These are phyloP conservation scores for Protomyces gravidus DNA, from an alignment of 1,139 yeast species.

Conservation along the genomic window DNA sequence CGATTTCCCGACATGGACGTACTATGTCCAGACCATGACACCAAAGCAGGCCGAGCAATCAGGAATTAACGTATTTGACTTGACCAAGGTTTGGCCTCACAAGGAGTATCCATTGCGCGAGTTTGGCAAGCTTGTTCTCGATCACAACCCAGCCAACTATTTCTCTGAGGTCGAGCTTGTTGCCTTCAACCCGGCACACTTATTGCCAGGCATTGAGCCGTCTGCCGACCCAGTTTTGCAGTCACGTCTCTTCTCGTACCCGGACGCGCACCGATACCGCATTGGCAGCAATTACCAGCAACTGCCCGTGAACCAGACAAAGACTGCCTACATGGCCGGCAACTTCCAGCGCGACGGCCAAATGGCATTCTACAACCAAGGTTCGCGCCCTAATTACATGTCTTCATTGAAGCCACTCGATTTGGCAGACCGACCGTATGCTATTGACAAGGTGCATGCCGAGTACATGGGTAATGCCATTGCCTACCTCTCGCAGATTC, in stretches of 20 bases:
- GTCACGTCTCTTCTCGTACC: conserved; percentile 76
- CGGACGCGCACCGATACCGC: conserved; percentile 72
- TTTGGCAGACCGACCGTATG: conserved; percentile 41
- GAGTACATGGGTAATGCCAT: conserved; percentile 83
- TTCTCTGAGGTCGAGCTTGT: conserved; percentile 80
- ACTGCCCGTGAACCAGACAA: conserved; percentile 63
- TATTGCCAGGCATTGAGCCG: conserved; percentile 79
- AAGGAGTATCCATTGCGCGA: conserved; percentile 67
- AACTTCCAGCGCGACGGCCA: conserved; percentile 72
- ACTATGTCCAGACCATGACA: conserved; percentile 68
- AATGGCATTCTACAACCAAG: conserved; percentile 79
- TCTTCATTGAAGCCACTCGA: conserved; percentile 49
- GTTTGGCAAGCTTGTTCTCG: conserved; percentile 64
- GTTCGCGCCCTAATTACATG: conserved; percentile 67
- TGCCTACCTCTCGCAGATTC: conserved; percentile 56
- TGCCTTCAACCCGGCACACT: conserved; percentile 77
- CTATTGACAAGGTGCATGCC: conserved; percentile 53
- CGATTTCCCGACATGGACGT: conserved; percentile 60
- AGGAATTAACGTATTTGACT: conserved; percentile 55
- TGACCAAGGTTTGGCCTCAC: conserved; percentile 80
- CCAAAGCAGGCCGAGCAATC: conserved; percentile 61
- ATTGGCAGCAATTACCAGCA: conserved; percentile 67
- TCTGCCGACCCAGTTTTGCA: conserved; percentile 85
- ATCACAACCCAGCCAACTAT: conserved; percentile 71
- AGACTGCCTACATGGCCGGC: conserved; percentile 39